Evolutionary conservation across 306 rosid species (phyloP).

Genomic region (Erythrophleum fordii): DNA sequence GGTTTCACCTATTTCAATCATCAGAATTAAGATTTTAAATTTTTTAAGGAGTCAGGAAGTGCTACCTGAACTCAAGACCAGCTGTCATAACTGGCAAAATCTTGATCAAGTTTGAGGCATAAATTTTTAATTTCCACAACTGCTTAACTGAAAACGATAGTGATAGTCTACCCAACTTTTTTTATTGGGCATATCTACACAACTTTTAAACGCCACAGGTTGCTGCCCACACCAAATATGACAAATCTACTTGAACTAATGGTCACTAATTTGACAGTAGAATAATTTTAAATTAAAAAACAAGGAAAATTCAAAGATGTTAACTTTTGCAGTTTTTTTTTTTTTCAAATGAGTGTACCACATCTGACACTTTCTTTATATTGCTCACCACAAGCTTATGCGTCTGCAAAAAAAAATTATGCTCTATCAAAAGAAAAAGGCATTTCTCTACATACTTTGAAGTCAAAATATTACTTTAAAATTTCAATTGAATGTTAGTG

Average conservation of each 20-base stretch:
- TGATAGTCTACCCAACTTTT: not conserved
- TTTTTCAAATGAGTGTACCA: not conserved
- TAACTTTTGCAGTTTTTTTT: not conserved
- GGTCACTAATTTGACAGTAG: slow-evolving; percentile 5
- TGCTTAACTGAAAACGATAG: not conserved
- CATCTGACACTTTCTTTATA: not conserved
- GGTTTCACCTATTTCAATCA: no score
- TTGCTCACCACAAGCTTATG: slow-evolving; percentile 1
- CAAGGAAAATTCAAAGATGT: not conserved
- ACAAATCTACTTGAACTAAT: no score
- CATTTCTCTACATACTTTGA: slow-evolving; percentile 3
- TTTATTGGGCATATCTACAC: not conserved
- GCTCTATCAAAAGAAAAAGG: not conserved
- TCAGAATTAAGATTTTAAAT: not conserved
- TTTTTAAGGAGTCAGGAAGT: not conserved
- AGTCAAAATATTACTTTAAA: not conserved
- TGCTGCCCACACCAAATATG: not conserved
- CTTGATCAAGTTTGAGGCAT: not conserved
- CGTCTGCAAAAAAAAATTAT: slow-evolving; percentile 20
- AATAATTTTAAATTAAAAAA: not conserved
- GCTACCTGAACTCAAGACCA: not conserved
- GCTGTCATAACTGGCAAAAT: not conserved
- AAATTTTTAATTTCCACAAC: not conserved
- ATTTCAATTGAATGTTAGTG: slow-evolving; percentile 2
- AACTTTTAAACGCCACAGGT: not conserved